Conservation (phyloP, 768 basidiomycete genomes). For the Lactifluus hygrophoroides region DNA sequence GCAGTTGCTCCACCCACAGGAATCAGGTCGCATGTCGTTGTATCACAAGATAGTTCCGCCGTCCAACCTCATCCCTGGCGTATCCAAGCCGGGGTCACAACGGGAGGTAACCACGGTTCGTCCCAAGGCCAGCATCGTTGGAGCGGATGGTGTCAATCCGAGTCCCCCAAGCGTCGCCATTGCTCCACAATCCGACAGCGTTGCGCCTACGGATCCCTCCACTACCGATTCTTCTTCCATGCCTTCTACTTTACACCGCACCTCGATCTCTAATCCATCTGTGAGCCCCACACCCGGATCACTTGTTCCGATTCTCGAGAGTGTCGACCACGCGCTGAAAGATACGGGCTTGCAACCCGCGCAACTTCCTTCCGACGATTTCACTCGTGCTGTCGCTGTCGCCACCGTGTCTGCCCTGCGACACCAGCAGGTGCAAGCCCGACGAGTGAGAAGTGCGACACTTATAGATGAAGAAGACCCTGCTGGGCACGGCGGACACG, state of each 20-base stretch:
- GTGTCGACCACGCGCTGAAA: slow-evolving; percentile 71
- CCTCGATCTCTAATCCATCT: slow-evolving; percentile 44
- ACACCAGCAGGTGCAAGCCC: slow-evolving; percentile 57
- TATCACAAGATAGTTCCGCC: slow-evolving; percentile 51
- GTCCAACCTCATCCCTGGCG: slow-evolving; percentile 24
- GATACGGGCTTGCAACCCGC: slow-evolving; percentile 40
- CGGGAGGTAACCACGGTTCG: slow-evolving; percentile 23
- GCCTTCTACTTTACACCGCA: slow-evolving; percentile 28
- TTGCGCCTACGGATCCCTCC: not conserved
- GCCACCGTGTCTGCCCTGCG: slow-evolving; percentile 87
- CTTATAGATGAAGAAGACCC: slow-evolving; percentile 37
- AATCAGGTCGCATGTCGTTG: slow-evolving; percentile 45
- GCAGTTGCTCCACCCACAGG: slow-evolving; percentile 52
- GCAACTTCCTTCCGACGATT: slow-evolving; percentile 73
- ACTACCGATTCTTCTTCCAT: not conserved
- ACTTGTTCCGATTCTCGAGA: slow-evolving; percentile 64
- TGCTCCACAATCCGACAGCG: not conserved
- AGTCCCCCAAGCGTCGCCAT: not conserved
- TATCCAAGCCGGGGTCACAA: slow-evolving; percentile 16
- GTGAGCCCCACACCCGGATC: slow-evolving; percentile 28
- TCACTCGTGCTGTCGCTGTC: slow-evolving; percentile 88
- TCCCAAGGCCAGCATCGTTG: slow-evolving; percentile 39
- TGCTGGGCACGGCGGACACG: slow-evolving; percentile 73
- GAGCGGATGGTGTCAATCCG: slow-evolving; percentile 18
- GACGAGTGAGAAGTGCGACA: slow-evolving; percentile 38